Conservation (phyloP, 495 filamentous ascomycete genomes). For the Talaromyces borbonicus region DNA sequence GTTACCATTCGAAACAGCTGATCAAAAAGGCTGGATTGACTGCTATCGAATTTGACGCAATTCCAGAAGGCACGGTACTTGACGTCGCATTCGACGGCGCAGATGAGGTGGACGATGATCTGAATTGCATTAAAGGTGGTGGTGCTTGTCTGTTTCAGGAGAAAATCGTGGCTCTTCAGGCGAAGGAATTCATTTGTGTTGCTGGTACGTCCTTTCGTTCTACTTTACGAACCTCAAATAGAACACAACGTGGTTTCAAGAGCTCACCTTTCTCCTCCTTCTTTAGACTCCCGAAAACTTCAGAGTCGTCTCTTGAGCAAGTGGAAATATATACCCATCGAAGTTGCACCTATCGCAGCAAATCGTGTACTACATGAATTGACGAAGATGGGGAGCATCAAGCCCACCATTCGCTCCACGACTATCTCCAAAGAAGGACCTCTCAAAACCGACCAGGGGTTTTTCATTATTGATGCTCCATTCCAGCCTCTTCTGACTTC, state of each 20-base stretch:
- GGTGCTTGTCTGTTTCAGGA: slow-evolving; percentile 97
- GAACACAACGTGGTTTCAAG: not conserved
- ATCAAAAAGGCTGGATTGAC: slow-evolving; percentile 68
- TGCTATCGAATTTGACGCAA: slow-evolving; percentile 63
- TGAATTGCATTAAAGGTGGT: slow-evolving; percentile 97
- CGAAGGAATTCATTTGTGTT: slow-evolving; percentile 86
- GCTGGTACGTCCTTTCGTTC: slow-evolving; percentile 47
- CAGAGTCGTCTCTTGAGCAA: slow-evolving; percentile 62
- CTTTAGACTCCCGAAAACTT: slow-evolving; percentile 74
- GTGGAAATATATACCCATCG: slow-evolving; percentile 84
- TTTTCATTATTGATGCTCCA: slow-evolving; percentile 88
- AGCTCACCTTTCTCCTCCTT: not conserved
- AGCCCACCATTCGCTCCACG: slow-evolving; percentile 60
- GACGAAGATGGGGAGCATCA: slow-evolving; percentile 53
- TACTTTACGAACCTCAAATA: too few relatives aligned
- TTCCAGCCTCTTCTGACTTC: slow-evolving; percentile 62
- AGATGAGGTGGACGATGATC: slow-evolving; percentile 88
- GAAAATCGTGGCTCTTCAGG: slow-evolving; percentile 81
- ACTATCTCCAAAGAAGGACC: slow-evolving; percentile 64
- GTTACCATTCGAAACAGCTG: slow-evolving; percentile 76
- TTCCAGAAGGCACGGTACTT: slow-evolving; percentile 50
- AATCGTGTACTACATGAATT: slow-evolving; percentile 60
- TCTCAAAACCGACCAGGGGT: slow-evolving; percentile 84
- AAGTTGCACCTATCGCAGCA: slow-evolving; percentile 78
- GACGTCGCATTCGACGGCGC: slow-evolving; percentile 93